These are phyloP conservation scores for Candida ponderosae DNA, from an alignment of 805 yeast species.

Conservation along the genomic window DNA sequence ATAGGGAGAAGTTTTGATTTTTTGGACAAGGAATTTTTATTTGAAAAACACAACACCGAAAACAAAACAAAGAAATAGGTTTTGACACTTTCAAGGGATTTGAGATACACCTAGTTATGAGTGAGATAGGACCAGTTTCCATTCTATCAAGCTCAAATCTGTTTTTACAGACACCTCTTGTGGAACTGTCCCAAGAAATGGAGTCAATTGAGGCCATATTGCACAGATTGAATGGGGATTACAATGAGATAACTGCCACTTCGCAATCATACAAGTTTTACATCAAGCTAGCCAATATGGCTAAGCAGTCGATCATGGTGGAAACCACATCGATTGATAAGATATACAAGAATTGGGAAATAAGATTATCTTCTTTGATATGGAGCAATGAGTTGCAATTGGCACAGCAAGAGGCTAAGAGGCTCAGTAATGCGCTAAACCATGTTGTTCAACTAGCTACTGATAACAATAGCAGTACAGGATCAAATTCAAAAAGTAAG, in stretches of 20 bases:
- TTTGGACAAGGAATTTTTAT: not conserved
- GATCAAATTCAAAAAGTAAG: not conserved
- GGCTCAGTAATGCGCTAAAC: slow-evolving; percentile 13
- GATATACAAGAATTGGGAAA: slow-evolving; percentile 15
- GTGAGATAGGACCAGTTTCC: too few relatives aligned
- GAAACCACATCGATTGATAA: slow-evolving; percentile 1
- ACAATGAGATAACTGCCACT: not conserved
- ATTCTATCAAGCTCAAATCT: not conserved
- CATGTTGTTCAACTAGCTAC: slow-evolving; percentile 2
- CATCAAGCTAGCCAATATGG: slow-evolving; percentile 6
- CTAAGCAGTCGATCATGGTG: slow-evolving; percentile 2
- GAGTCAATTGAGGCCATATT: not conserved
- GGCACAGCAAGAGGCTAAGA: slow-evolving; percentile 19
- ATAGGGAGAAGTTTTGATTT: not conserved
- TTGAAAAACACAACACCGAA: too few relatives aligned
- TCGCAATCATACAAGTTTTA: slow-evolving; percentile 4
- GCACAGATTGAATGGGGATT: not conserved
- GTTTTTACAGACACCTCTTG: slow-evolving; percentile 1
- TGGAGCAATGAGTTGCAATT: slow-evolving; percentile 14
- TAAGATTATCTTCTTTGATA: slow-evolving; percentile 12
- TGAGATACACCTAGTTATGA: too few relatives aligned
- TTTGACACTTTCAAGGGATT: too few relatives aligned
- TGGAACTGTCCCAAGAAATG: not conserved
- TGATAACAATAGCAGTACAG: not conserved
- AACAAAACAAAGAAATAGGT: too few relatives aligned